These are phyloP conservation scores for Candida sp. DNA, from an alignment of 1,139 yeast genomes.

Conservation along the genomic window DNA sequence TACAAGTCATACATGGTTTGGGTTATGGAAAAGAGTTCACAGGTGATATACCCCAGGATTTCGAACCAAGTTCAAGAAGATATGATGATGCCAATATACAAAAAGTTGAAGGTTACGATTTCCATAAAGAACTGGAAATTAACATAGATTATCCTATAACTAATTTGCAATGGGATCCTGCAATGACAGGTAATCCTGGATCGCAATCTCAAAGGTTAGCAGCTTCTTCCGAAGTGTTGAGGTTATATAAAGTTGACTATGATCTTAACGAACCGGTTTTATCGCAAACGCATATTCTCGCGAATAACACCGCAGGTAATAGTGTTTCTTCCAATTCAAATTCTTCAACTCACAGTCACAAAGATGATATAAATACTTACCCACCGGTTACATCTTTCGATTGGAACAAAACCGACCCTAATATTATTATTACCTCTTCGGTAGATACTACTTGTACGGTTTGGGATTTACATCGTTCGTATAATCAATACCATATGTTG, in stretches of 20 bases:
- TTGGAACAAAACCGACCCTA: conserved; percentile 79
- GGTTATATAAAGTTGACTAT: conserved; percentile 56
- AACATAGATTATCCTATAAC: conserved; percentile 66
- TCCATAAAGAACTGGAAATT: conserved; percentile 50
- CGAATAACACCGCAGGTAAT: conserved; percentile 30
- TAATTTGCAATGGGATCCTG: conserved; percentile 71
- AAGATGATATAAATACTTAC: conserved; percentile 43
- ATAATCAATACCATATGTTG: conserved; percentile 8
- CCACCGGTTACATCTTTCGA: conserved; percentile 94
- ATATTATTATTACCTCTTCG: conserved; percentile 75
- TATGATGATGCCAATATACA: neutral
- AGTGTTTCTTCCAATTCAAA: conserved; percentile 5
- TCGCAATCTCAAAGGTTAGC: conserved; percentile 47
- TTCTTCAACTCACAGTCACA: conserved; percentile 3
- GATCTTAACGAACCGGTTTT: conserved; percentile 29
- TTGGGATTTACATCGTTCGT: conserved; percentile 69
- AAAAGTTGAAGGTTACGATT: conserved; percentile 40
- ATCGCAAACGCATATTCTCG: conserved; percentile 38
- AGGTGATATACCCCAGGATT: conserved; percentile 2
- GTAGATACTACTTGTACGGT: conserved; percentile 97
- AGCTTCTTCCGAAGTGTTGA: conserved; percentile 67
- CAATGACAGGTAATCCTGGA: conserved; percentile 16
- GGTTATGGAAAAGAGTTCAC: conserved; percentile 23
- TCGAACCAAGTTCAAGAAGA: neutral
- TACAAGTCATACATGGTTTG: conserved; percentile 46